These are phyloP conservation scores for Striga hermonthica DNA, from an alignment of 305 asterid genomes.

Conservation along the genomic window DNA sequence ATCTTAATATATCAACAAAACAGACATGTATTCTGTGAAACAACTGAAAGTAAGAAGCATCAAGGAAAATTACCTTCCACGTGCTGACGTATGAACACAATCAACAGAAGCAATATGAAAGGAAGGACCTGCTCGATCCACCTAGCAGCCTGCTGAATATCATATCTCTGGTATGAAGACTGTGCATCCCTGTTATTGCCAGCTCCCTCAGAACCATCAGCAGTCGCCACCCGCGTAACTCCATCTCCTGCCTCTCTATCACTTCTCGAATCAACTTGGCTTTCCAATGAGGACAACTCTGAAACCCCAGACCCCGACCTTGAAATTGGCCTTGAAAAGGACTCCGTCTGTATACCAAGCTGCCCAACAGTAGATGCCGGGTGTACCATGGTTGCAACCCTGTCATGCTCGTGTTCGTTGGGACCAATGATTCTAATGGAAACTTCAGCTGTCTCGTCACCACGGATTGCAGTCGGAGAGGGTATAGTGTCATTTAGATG, in stretches of 20 bases:
- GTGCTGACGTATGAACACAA: conserved; percentile 79
- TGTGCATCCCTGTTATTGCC: conserved; percentile 54
- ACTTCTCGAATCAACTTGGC: conserved; percentile 44
- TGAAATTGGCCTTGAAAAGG: conserved; percentile 43
- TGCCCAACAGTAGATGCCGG: conserved; percentile 35
- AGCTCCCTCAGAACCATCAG: conserved; percentile 42
- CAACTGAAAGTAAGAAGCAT: conserved; percentile 14
- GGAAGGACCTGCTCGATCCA: conserved; percentile 87
- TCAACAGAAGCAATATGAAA: conserved; percentile 70
- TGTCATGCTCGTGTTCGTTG: conserved; percentile 48
- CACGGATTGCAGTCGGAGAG: conserved; percentile 30
- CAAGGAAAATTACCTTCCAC: conserved; percentile 55
- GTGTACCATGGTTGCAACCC: conserved; percentile 38
- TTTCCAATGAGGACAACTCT: conserved; percentile 50
- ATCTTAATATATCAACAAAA: neutral
- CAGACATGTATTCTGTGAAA: neutral
- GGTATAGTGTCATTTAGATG: conserved; percentile 37
- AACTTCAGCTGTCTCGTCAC: conserved; percentile 51
- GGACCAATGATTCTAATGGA: conserved; percentile 65
- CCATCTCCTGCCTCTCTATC: conserved; percentile 45
- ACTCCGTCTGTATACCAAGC: conserved; percentile 38
- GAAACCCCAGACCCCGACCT: conserved; percentile 51
- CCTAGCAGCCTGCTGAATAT: conserved; percentile 78
- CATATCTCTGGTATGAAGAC: conserved; percentile 77
- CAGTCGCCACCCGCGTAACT: conserved; percentile 33